Base-by-base conservation (phyloP, 2,329 filamentous ascomycete genomes). In the Phyllosticta citribraziliensis region DNA sequence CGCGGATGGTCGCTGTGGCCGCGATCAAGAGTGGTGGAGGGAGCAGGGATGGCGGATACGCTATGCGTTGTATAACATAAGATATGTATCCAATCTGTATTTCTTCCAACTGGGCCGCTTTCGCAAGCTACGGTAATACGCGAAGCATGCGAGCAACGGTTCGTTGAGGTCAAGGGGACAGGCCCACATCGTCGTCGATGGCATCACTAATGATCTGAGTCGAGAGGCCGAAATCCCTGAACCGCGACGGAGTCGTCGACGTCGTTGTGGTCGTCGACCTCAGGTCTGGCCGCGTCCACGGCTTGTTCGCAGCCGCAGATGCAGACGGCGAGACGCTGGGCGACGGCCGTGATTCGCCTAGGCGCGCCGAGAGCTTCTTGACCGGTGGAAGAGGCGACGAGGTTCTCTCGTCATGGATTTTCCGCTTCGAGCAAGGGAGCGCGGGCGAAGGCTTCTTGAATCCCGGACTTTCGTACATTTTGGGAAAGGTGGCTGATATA, bases 151-250 rank as follows among this genome's bases (percentile, higher is more conserved):
- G 40, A 5, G 40, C 40, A 47, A 47, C 17, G 40, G 8, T 47
- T 2, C 14, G 17, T 17, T n/a, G 6, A 47, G 40, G 11, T 55
- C 30, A 55, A 27, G 54, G 54, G 2, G 54, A 30, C 5, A 55
- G 27, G 12, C 12, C 30, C 11, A 30, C 19, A 5, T 53, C 14
- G 11, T 58, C 56, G 4, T 59, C 57, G 9, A 6, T 22, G 5
- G 22, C 52, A 17, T 52, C 57, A 12, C 54, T 51, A 11, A 59
- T 19, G 17, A 59, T 30, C 50, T 59, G 57, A 10, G 57, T 59
- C 5, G 57, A 59, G 20, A 59, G 57, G 12, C 57, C 57, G 19
- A 59, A 55, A 2, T 47, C 33, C 17, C n/a, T 35, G 22, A 59
- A 54, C 1, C 50, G 25, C 4, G 57, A 58, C 10, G 22, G 22